Evolutionary conservation across 2,329 filamentous ascomycete species (phyloP), one percentile per base, ranked within the genome.

Genomic region (Phialemonium atrogriseum): DNA sequence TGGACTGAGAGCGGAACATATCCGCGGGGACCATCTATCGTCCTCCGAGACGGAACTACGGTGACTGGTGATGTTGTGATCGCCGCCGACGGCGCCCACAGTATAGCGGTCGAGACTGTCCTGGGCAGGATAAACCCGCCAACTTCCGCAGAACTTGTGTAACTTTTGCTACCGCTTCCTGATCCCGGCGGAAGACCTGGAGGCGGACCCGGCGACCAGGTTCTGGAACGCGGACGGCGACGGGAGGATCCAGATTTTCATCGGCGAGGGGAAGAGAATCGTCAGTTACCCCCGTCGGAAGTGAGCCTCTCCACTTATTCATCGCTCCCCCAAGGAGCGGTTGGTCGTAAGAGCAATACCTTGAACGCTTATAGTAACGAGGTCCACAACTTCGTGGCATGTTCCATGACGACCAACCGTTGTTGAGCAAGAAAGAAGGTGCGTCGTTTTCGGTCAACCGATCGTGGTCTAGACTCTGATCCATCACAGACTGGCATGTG

Each of bases 51-150:
- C n/a, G n/a, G n/a, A n/a, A n/a, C n/a, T n/a, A n/a, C n/a, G n/a
- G n/a, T n/a, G n/a, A n/a, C n/a, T n/a, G n/a, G n/a, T n/a, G 60
- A 67, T 35, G 35, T 66, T 3, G 51, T 67, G 12, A 48, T 68
- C 21, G 61, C 56, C 4, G 62, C 64, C 3, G 64, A 69, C 39
- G 65, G 65, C 5, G 45, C 62, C 11, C 60, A 62, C 30, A 57
- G 52, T 10, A 32, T 42, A 7, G 56, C 46, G 10, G 38, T 46
- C 5, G 44, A 53, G 33, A 37, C 39, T 4, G 39, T 58, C 5
- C 32, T 52, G 12, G 54, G 51, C 15, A 30, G 34, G 21, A 33
- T 40, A 13, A 6, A 51, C 49, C 31, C 39, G 39, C 4, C 46
- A 50, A 0, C 36, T 50, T 13, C 37, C 46, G 5, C 47, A 41